phyloP scores from a whole-genome alignment of 371 early-diverging fungal species.

The Sporodiniella umbellata region DNA sequence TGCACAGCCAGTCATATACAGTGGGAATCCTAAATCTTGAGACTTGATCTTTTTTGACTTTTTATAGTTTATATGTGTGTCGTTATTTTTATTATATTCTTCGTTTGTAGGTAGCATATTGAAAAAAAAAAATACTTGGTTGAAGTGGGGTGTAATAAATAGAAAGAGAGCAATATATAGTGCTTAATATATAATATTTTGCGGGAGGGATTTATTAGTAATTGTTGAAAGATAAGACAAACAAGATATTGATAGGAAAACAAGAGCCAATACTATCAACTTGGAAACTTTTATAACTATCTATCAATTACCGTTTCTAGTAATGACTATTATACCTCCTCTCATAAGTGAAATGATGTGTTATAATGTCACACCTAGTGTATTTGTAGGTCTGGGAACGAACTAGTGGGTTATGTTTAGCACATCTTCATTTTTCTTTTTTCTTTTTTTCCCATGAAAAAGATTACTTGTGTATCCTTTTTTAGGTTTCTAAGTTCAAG shows the following conservation, averaged over 20 bases:
- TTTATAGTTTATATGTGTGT: neutral
- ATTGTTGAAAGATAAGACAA: conserved; percentile 6
- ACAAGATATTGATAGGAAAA: conserved; percentile 5
- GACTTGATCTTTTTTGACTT: conserved; percentile 24
- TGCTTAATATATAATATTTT: neutral
- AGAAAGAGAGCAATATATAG: conserved; percentile 2
- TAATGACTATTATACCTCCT: conserved; percentile 18
- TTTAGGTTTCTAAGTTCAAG: neutral
- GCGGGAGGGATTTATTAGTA: neutral
- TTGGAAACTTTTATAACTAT: neutral
- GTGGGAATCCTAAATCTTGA: conserved; percentile 34
- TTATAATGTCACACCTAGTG: conserved; percentile 1
- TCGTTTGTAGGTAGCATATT: neutral
- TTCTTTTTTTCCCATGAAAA: neutral
- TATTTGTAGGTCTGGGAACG: neutral
- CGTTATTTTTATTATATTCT: neutral
- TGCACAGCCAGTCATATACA: conserved; percentile 37
- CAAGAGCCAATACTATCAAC: conserved; percentile 3
- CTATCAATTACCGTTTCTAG: conserved; percentile 7
- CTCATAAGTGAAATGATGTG: conserved; percentile 11
- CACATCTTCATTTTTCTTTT: too few relatives aligned
- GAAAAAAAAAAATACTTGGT: neutral
- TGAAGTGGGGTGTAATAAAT: conserved; percentile 1
- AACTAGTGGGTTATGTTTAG: neutral
- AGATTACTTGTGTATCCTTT: neutral